These are phyloP conservation scores for Ophiostoma novo-ulmi DNA, from an alignment of 2,329 filamentous ascomycete species.

Conservation along the genomic window DNA sequence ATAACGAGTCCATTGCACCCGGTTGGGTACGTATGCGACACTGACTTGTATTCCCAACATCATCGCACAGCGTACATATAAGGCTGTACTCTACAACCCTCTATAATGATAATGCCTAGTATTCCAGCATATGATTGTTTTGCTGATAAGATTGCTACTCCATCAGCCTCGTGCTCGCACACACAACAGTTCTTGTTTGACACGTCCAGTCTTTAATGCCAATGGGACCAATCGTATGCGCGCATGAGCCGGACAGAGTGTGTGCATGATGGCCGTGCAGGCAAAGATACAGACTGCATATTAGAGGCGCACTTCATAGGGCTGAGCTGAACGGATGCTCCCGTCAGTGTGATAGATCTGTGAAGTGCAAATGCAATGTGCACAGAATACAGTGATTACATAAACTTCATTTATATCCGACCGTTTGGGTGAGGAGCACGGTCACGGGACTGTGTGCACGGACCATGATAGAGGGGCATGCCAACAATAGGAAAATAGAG, in stretches of 20 bases:
- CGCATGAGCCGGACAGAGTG: background rate
- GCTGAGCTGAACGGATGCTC: background rate
- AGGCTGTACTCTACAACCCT: too few relatives aligned
- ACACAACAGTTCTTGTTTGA: background rate
- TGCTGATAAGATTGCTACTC: background rate
- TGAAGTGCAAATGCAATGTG: background rate
- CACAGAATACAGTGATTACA: background rate
- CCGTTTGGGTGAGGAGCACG: background rate
- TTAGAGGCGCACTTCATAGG: background rate
- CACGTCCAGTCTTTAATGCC: background rate
- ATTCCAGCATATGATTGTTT: too few relatives aligned
- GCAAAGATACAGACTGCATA: background rate
- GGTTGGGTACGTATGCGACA: too few relatives aligned
- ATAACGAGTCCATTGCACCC: too few relatives aligned
- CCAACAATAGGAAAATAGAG: background rate
- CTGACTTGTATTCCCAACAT: too few relatives aligned
- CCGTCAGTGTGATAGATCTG: background rate
- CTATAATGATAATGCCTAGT: too few relatives aligned
- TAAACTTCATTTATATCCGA: background rate
- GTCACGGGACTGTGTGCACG: conserved; percentile 17
- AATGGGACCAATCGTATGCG: background rate
- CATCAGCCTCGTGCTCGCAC: background rate
- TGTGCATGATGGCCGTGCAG: background rate
- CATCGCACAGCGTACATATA: too few relatives aligned
- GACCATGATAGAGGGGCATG: conserved; percentile 20